phyloP scores from a whole-genome alignment of 2,329 filamentous ascomycete species.

The Trichocomaceae sp. region DNA sequence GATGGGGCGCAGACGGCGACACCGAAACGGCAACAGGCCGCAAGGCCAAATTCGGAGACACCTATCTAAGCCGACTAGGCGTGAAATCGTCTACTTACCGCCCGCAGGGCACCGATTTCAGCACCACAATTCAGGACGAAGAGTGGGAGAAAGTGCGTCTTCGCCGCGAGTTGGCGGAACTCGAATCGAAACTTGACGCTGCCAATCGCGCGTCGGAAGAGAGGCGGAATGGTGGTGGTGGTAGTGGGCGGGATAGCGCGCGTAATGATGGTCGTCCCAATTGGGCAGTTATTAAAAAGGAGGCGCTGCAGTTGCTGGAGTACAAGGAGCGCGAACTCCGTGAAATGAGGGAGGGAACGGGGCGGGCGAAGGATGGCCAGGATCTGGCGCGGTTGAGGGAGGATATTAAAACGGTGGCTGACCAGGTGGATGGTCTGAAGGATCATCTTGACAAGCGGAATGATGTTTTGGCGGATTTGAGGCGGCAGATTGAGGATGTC shows the following conservation, averaged over 20 bases:
- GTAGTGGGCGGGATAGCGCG: constrained; percentile 33
- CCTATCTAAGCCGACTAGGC: constrained; percentile 86
- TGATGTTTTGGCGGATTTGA: constrained; percentile 67
- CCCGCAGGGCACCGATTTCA: constrained; percentile 84
- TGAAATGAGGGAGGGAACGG: constrained; percentile 59
- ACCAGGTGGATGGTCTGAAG: constrained; percentile 89
- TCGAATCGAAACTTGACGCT: constrained; percentile 79
- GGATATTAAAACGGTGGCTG: constrained; percentile 81
- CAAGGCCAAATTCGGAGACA: constrained; percentile 96
- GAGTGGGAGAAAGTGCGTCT: constrained; percentile 97
- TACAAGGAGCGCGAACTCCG: constrained; percentile 79
- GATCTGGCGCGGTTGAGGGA: constrained; percentile 71
- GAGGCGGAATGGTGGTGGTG: constrained; percentile 36
- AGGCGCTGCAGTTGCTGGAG: constrained; percentile 87
- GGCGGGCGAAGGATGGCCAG: constrained; percentile 56
- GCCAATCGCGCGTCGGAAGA: constrained; percentile 68
- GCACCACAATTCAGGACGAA: constrained; percentile 70
- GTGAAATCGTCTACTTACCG: constrained; percentile 66
- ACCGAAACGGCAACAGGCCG: constrained; percentile 76
- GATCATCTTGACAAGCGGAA: constrained; percentile 70
- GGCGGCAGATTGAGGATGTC: constrained; percentile 79
- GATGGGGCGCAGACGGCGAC: constrained; percentile 68
- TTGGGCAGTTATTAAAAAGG: constrained; percentile 86
- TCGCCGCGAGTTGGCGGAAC: constrained; percentile 82
- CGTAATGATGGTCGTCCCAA: constrained; percentile 65